Conservation (phyloP, 1,139 yeast species). For the Taphrina wiesneri region DNA sequence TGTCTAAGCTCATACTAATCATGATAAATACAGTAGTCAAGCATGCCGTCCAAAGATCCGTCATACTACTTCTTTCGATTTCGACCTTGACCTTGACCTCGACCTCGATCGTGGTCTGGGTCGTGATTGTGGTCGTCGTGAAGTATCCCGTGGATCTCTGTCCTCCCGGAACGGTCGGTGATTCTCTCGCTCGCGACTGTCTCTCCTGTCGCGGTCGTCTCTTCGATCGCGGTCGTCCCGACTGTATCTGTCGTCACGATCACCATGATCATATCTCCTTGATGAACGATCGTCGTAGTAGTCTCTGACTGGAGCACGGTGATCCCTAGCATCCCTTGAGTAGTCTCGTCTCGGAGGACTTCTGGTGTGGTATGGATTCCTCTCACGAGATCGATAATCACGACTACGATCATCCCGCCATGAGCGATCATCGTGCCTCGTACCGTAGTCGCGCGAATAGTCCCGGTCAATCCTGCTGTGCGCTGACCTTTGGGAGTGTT, state of each 20-base stretch:
- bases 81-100: conserved; percentile 9
- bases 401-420: conserved; percentile 16
- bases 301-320: background rate
- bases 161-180: background rate
- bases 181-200: background rate
- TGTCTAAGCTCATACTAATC: no score
- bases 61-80: background rate
- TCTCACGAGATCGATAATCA: background rate
- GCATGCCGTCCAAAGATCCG: background rate
- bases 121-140: background rate
- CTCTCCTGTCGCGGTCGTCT: conserved; percentile 15
- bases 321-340: background rate
- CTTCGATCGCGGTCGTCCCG: conserved; percentile 2
- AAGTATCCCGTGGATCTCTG: background rate
- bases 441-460: background rate
- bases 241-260: conserved; percentile 15
- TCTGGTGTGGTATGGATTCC: background rate
- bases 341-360: background rate
- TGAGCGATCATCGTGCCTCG: conserved; percentile 9
- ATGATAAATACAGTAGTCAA: no score
- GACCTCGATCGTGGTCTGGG: background rate
- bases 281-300: background rate
- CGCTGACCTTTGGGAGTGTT: background rate
- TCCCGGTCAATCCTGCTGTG: background rate
- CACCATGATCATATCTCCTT: background rate